phyloP scores from a whole-genome alignment of 495 filamentous ascomycete genomes.

The Talaromyces ruber region DNA sequence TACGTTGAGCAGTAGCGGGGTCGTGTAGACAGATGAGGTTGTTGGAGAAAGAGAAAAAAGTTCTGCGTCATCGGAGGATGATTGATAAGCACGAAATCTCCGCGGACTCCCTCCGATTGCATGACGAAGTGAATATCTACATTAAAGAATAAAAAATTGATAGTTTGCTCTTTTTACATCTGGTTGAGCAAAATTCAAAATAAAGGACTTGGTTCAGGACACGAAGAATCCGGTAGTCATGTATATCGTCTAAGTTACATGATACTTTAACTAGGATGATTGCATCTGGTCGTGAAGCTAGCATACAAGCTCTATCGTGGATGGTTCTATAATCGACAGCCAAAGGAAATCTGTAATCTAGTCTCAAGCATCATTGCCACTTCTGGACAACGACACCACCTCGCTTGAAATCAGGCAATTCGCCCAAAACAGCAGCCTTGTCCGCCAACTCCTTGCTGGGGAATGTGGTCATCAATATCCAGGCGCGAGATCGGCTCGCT shows the following conservation, averaged over 20 bases:
- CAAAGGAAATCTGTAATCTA: background rate
- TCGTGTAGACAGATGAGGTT: background rate
- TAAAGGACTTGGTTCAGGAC: background rate
- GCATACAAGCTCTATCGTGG: background rate
- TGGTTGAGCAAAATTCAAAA: background rate
- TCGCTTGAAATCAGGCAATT: slow-evolving; percentile 75
- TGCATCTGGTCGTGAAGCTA: background rate
- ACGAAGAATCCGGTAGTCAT: background rate
- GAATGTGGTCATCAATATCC: slow-evolving; percentile 90
- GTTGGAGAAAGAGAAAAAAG: background rate
- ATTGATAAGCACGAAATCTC: slow-evolving; percentile 6
- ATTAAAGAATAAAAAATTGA: background rate
- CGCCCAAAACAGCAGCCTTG: slow-evolving; percentile 56
- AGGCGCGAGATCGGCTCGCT: slow-evolving; percentile 48
- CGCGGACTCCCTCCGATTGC: background rate
- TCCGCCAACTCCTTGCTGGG: slow-evolving; percentile 89
- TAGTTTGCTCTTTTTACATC: background rate
- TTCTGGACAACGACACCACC: slow-evolving; percentile 85
- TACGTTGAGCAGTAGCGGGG: background rate
- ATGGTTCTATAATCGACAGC: background rate
- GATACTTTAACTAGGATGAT: background rate
- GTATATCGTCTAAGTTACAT: background rate
- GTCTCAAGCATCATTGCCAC: slow-evolving; percentile 54
- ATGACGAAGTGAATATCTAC: background rate
- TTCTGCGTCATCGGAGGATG: slow-evolving; percentile 7